phyloP scores from a whole-genome alignment of 169 alveolate genomes.

The Hammondia hammondi region DNA sequence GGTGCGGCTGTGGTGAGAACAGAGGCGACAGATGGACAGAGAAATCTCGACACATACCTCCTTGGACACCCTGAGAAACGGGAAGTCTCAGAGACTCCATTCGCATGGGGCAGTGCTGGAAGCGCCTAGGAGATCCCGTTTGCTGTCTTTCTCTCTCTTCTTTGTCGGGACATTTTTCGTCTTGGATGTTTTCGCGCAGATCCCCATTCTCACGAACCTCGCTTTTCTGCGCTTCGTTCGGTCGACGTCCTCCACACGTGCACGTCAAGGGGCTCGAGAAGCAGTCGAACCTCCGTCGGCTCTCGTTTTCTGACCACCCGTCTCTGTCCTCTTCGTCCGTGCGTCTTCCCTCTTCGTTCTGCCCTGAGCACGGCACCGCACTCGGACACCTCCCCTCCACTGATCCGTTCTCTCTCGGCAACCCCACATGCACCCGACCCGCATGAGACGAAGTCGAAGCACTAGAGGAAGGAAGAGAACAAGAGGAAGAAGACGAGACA shows the following conservation, averaged over 20 bases:
- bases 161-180: background rate
- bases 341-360: background rate
- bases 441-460: background rate
- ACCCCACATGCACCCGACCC: background rate
- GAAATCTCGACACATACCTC: background rate
- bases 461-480: background rate
- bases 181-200: background rate
- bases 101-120: slow-evolving; percentile 39
- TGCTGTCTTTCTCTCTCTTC: background rate
- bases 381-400: no score
- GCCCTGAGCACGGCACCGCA: no score
- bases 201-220: background rate
- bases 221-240: background rate
- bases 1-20: no score
- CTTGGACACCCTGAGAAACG: background rate
- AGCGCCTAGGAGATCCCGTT: background rate
- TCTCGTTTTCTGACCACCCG: background rate
- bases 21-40: no score
- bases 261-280: background rate
- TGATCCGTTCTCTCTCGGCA: no score
- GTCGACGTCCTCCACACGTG: background rate
- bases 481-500: background rate
- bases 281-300: background rate
- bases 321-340: background rate
- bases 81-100: background rate